Base-by-base conservation (phyloP, 306 rosid genomes). In the Gastrolobium villosum region DNA sequence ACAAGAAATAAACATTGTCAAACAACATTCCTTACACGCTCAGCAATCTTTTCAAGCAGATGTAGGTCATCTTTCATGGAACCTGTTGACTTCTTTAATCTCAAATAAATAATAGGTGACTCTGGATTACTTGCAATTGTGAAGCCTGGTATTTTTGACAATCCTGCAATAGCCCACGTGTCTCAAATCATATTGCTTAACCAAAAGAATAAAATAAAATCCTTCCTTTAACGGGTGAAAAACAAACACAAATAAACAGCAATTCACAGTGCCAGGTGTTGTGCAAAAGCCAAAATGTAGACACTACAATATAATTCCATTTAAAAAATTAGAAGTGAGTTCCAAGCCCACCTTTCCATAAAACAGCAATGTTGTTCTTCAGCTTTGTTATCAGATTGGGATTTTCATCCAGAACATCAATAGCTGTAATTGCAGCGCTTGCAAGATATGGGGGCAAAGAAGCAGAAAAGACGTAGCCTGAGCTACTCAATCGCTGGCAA, bases 391-490 rank as follows among this genome's bases (percentile, higher is more conserved):
- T 77, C 79, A 96, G 86, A 71, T 73, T 62, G 43, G 99, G 97
- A 87, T 90, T 90, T 79, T 93, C 96, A 74, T 91, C 99, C 55
- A 96, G 74, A 79, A 96, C 75, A 79, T 93, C 92, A 85, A 96
- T 84, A 61, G 99, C 96, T 28, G 94, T 83, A 65, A 96, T 87
- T 73, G 99, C 98, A 62, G 98, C 98, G 52, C 88, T 90, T 9
- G 98, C 97, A 73, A 96, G 96, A 88, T 91, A 93, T n/a, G 99
- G 99, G 35, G 99, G 99, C 85, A 96, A 81, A 53, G 98, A 93
- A 61, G 99, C 99, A 87, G 98, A 96, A 83, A 96, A 96, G 79
- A 93, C 97, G 2, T 96, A 96, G 36, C 97, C 98, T 46, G 98
- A 93, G 82, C 99, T 93, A 83, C 99, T 96, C 88, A 96, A 72